Evolutionary conservation across 805 yeast species (phyloP), one percentile per base, ranked within the genome.

Genomic region (Myxozyma monticola): DNA sequence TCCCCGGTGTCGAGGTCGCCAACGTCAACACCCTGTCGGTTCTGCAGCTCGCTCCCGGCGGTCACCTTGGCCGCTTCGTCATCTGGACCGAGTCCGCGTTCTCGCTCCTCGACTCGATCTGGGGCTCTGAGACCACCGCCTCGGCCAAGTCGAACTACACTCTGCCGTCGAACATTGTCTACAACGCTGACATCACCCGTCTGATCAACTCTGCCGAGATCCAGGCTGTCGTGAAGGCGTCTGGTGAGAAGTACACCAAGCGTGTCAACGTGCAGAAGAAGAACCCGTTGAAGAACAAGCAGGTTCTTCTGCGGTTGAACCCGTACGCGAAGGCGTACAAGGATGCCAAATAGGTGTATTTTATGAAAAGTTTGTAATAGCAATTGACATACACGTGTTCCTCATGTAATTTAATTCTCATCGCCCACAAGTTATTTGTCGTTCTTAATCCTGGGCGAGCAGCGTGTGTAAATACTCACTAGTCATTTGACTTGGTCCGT

Each of bases 11-110:
- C 66, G 99, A 93, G 82, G 84, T 96, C 71, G 83, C 91, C 69
- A 79, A 84, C 75, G 99, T 93, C 68, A 79, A 85, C 69, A 80
- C 90, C 72, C 83, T 93, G 71, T 93, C 93, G 80, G 81, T 93
- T 70, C 85, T 93, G 75, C 98, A 91, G 82, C 86, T 93, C 72
- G 99, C 99, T 69, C 99, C 99, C 77, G 99, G 99, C 85, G 96
- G 98, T 73, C 99, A 93, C 83, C 81, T 93, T 71, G 99, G 99
- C 81, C 90, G 99, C 84, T 93, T 93, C 72, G 85, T 93, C 72
- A 88, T 93, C 88, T 93, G 99, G 99, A 90, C 99, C 72, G 96
- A 90, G 81, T 79, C 88, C 74, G 99, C 99, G 74, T 89, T 93
- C 76, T 85, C 90, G 74, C 83, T 90, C 70, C 83, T 93, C 72